A percentile compares a stretch with the other conserved stretches of the same genome.
Evolutionary conservation across 2,329 filamentous ascomycete genomes (phyloP).

Genomic region (Eurotiales sp.): DNA sequence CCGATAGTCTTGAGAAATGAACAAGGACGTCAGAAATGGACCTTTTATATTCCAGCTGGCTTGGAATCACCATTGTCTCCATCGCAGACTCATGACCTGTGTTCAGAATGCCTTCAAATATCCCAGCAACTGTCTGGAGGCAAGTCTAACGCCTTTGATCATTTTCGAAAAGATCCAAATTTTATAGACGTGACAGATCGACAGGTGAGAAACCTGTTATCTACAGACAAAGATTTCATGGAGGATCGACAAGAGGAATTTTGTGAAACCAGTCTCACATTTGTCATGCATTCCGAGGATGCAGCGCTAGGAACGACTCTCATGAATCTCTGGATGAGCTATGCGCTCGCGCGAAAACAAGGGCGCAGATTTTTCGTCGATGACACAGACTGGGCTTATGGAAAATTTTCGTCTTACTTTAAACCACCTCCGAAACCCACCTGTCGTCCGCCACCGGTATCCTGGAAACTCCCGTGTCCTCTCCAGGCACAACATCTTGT

Average conservation of each 20-base stretch:
- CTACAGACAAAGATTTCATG: constrained; percentile 20
- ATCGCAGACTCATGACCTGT: constrained; percentile 66
- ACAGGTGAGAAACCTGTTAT: constrained; percentile 20
- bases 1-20: constrained; percentile 67
- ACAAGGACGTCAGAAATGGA: constrained; percentile 68
- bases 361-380: constrained; percentile 77
- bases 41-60: constrained; percentile 69
- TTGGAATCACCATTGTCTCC: constrained; percentile 64
- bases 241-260: constrained; percentile 28
- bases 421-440: constrained; percentile 59
- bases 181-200: constrained; percentile 75
- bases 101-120: constrained; percentile 63
- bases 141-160: constrained; percentile 44
- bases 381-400: constrained; percentile 79
- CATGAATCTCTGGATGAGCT: constrained; percentile 78
- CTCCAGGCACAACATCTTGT: constrained; percentile 70
- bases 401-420: constrained; percentile 70
- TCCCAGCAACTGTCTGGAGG: constrained; percentile 55
- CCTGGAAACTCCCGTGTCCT: constrained; percentile 76
- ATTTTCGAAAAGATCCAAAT: constrained; percentile 62
- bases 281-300: constrained; percentile 68
- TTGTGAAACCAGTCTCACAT: constrained; percentile 71
- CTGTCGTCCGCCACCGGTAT: constrained; percentile 68
- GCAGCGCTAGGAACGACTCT: constrained; percentile 74
- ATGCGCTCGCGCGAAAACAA: constrained; percentile 72